phyloP scores from a whole-genome alignment of 495 filamentous ascomycete genomes.

The Penicillium diatomitis region DNA sequence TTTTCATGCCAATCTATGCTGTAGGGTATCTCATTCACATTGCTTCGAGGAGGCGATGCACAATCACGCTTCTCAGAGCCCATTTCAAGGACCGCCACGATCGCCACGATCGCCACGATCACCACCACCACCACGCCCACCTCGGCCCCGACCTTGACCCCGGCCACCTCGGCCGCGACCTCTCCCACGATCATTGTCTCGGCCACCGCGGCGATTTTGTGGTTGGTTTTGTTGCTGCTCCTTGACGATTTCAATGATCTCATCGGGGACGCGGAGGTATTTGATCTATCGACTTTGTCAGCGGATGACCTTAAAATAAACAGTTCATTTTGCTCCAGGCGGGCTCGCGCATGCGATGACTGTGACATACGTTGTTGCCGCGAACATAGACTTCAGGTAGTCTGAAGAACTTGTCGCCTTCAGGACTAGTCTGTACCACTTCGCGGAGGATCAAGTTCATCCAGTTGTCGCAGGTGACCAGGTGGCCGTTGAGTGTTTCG shows the following conservation, averaged over 20 bases:
- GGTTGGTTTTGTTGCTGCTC: constrained; percentile 71
- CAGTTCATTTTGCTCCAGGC: background rate
- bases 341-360: background rate
- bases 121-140: constrained; percentile 16
- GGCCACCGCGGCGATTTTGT: constrained; percentile 59
- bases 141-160: constrained; percentile 46
- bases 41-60: constrained; percentile 4
- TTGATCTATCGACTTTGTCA: constrained; percentile 63
- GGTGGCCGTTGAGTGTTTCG: constrained; percentile 91
- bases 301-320: background rate
- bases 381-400: constrained; percentile 91
- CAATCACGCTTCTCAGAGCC: background rate
- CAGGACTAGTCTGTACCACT: constrained; percentile 93
- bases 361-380: constrained; percentile 76
- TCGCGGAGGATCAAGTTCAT: constrained; percentile 98
- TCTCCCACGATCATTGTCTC: constrained; percentile 49
- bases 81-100: constrained; percentile 5
- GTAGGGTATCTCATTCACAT: constrained; percentile 34
- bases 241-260: constrained; percentile 88
- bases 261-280: constrained; percentile 90
- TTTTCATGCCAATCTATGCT: constrained; percentile 16
- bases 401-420: constrained; percentile 86
- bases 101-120: constrained; percentile 9
- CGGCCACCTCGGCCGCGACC: constrained; percentile 38
- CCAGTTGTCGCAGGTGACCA: constrained; percentile 96